These are phyloP conservation scores for Acer negundo DNA, from an alignment of 345 rosid genomes.

Conservation along the genomic window DNA sequence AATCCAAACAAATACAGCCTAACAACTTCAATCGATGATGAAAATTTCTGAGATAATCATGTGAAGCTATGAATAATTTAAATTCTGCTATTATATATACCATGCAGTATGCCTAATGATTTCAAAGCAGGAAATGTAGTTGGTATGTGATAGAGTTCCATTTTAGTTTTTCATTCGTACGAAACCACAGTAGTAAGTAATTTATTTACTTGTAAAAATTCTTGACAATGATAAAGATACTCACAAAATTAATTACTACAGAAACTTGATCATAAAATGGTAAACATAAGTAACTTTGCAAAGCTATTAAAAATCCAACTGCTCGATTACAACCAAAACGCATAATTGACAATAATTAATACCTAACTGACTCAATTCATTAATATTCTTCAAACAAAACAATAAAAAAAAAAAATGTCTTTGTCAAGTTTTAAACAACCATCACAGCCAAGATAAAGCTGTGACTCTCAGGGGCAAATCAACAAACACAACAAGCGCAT, in stretches of 20 bases:
- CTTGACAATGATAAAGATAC: background rate
- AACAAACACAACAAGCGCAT: constrained; percentile 41
- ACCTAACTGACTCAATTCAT: background rate
- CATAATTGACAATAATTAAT: constrained; percentile 1
- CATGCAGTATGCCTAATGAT: background rate
- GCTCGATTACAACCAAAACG: background rate
- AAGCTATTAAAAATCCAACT: background rate
- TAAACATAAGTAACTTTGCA: background rate
- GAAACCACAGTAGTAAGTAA: background rate
- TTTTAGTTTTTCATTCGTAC: background rate
- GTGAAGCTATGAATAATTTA: background rate
- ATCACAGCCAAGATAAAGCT: background rate
- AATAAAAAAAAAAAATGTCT: background rate
- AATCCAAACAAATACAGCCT: constrained; percentile 3
- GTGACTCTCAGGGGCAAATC: constrained; percentile 29
- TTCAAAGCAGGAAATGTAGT: background rate
- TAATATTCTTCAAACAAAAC: too few species aligned
- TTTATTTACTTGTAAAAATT: too few species aligned
- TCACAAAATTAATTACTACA: background rate
- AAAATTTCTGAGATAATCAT: background rate
- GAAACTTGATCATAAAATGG: background rate
- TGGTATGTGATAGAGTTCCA: background rate
- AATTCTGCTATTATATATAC: background rate
- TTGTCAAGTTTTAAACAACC: background rate
- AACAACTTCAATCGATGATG: background rate